A percentile compares a stretch with the other conserved stretches of the same genome.
These are phyloP conservation scores for Leptodontidium sp. DNA, from an alignment of 2,329 filamentous ascomycete genomes.

Conservation along the genomic window DNA sequence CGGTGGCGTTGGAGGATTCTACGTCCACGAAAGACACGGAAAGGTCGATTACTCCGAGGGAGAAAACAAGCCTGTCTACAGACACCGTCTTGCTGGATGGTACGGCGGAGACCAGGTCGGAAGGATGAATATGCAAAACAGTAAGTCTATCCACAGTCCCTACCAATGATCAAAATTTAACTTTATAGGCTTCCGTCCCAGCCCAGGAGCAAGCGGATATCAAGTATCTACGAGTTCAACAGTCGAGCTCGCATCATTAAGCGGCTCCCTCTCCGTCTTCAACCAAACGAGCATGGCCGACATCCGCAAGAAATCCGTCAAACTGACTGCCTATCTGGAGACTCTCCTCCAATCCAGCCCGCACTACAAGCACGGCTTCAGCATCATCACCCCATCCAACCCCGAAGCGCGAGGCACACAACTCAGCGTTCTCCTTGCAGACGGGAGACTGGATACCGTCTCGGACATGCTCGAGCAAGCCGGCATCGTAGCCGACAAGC, in stretches of 20 bases:
- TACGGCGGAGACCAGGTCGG: constrained; percentile 82
- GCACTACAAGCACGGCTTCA: constrained; percentile 51
- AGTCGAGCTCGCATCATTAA: constrained; percentile 78
- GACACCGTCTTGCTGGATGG: constrained; percentile 80
- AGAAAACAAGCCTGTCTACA: constrained; percentile 58
- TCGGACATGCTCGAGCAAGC: constrained; percentile 68
- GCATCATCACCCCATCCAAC: constrained; percentile 51
- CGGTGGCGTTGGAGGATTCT: constrained; percentile 80
- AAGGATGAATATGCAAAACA: constrained; percentile 84
- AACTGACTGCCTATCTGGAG: constrained; percentile 81
- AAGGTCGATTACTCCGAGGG: constrained; percentile 55
- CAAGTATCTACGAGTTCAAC: constrained; percentile 87
- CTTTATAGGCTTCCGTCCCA: constrained; percentile 70
- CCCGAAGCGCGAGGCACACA: constrained; percentile 55
- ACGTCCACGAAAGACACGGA: constrained; percentile 80
- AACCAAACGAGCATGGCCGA: constrained; percentile 72
- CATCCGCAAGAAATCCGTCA: constrained; percentile 74
- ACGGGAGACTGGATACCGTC: constrained; percentile 75
- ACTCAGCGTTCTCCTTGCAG: constrained; percentile 74
- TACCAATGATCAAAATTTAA: constrained; percentile 27
- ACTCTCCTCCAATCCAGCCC: constrained; percentile 60
- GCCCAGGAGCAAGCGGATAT: constrained; percentile 80
- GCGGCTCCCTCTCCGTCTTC: constrained; percentile 78
- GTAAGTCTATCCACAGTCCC: constrained; percentile 45
- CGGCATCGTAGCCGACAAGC: constrained; percentile 81